Conservation (phyloP, 2,329 filamentous ascomycete species). For the Boeremia exigua region DNA sequence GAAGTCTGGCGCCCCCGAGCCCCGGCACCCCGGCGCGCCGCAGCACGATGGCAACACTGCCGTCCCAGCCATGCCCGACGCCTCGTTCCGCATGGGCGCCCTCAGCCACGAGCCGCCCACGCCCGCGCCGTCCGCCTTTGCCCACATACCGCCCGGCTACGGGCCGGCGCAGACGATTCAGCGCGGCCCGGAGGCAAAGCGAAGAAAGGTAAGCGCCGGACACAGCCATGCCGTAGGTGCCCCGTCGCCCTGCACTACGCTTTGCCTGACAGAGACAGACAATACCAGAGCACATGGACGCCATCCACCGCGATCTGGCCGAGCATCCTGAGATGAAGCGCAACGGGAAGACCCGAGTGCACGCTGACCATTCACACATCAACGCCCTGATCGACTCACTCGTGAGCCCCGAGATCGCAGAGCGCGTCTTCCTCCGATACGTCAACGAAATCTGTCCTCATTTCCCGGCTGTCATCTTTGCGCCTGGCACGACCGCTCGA, state of each 20-base stretch:
- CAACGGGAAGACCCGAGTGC: constrained; percentile 33
- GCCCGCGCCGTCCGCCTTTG: constrained; percentile 22
- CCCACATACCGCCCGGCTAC: constrained; percentile 41
- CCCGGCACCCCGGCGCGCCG: constrained; percentile 32
- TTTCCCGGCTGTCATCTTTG: constrained; percentile 65
- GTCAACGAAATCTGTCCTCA: constrained; percentile 60
- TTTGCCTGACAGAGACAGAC: constrained; percentile 29
- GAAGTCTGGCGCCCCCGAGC: constrained; percentile 32
- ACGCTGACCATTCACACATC: constrained; percentile 48
- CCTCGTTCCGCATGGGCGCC: constrained; percentile 33
- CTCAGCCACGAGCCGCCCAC: constrained; percentile 41
- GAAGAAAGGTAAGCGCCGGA: constrained; percentile 38
- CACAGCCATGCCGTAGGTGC: constrained; percentile 36
- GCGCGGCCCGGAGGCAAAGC: constrained; percentile 41
- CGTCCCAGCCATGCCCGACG: constrained; percentile 28
- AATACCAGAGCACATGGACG: constrained; percentile 48
- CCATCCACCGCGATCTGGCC: constrained; percentile 44
- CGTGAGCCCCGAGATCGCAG: constrained; percentile 59
- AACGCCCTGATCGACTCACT: constrained; percentile 52
- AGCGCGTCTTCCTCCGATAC: constrained; percentile 64
- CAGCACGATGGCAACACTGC: constrained; percentile 22
- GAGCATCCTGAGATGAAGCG: constrained; percentile 46
- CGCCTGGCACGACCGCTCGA: constrained; percentile 59
- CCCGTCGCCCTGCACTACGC: not conserved
- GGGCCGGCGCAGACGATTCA: constrained; percentile 39